Evolutionary conservation across 2,329 filamentous ascomycete species (phyloP), one percentile per base, ranked within the genome.

Genomic region (Cadophora sp.): DNA sequence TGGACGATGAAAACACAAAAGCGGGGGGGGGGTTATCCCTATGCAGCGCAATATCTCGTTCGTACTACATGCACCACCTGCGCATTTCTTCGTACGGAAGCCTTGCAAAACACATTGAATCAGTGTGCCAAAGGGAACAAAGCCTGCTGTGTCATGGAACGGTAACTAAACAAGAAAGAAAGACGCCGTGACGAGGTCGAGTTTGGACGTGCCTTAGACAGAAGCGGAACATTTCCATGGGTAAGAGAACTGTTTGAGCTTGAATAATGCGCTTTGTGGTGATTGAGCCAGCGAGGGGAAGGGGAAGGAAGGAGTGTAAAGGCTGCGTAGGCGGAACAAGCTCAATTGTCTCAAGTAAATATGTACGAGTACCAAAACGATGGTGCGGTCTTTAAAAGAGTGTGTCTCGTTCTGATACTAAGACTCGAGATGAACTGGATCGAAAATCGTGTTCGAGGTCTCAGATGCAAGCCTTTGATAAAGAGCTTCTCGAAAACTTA

Each of bases 221-320:
- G n/a, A 8, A 24, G 34, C n/a, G 29, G 56, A 40, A 43, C 4
- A 43, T n/a, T 7, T 31, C 14, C 19, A 19, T n/a, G 51, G 51
- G 56, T 59, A 26, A 37, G 31, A 59, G 56, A 40, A 40, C 16
- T 40, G 31, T 59, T 59, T 59, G 31, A 26, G 31, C 56, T 40
- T 43, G 31, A 43, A 59, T 43, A 37, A 59, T 59, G 34, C 5
- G 43, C 43, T 48, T 48, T 22, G 43, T 22, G 43, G 43, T 22
- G 43, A n/a, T 19, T 5, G 19, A 22, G 19, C 19, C 19, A 48
- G 43, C 3, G 43, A 22, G 12, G 43, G 43, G 43, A 48, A 11
- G 14, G 37, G 43, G 19, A 48, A 48, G 43, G 11, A 27, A n/a
- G 1, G 26, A n/a, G 51, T 3, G 14, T 14, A 24, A 51, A 51